A percentile compares a stretch with the other conserved stretches of the same genome.
Conservation (phyloP, 2,329 filamentous ascomycete genomes). For the Cordyceps militaris region DNA sequence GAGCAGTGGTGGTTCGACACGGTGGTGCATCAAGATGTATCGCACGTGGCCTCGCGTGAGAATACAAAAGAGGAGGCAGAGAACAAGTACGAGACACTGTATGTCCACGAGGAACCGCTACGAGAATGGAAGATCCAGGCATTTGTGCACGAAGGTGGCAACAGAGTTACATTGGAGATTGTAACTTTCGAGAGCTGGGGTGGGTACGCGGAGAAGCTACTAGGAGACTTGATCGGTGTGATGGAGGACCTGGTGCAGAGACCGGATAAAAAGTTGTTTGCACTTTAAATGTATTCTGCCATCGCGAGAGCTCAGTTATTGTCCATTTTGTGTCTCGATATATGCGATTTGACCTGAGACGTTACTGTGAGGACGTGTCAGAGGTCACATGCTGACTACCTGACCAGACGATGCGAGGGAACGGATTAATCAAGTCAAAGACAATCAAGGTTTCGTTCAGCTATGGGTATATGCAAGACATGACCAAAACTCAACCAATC, state of each 20-base stretch:
- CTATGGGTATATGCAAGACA: slow-evolving; percentile 10
- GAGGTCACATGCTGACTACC: too few species aligned
- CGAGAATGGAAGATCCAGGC: slow-evolving; percentile 55
- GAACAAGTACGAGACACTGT: slow-evolving; percentile 41
- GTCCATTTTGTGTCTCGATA: too few species aligned
- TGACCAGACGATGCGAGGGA: not conserved
- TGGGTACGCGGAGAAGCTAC: slow-evolving; percentile 40
- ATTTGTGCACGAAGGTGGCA: slow-evolving; percentile 40
- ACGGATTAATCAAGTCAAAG: not conserved
- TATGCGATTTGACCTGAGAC: too few species aligned
- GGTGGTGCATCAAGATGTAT: slow-evolving; percentile 52
- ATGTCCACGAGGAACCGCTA: slow-evolving; percentile 50
- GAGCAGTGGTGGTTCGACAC: slow-evolving; percentile 42
- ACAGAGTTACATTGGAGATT: slow-evolving; percentile 48
- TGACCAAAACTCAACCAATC: not conserved
- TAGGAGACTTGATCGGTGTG: slow-evolving; percentile 41
- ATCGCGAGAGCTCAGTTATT: not conserved
- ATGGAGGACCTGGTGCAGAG: slow-evolving; percentile 33
- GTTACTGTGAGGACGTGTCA: too few species aligned
- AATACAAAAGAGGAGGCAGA: slow-evolving; percentile 30
- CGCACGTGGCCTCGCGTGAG: slow-evolving; percentile 48
- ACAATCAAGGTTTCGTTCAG: not conserved
- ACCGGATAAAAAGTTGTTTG: slow-evolving; percentile 22
- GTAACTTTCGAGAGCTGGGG: slow-evolving; percentile 53
- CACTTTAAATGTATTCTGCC: not conserved